phyloP scores from a whole-genome alignment of 2,329 filamentous ascomycete genomes.

The Exophiala viscosa region DNA sequence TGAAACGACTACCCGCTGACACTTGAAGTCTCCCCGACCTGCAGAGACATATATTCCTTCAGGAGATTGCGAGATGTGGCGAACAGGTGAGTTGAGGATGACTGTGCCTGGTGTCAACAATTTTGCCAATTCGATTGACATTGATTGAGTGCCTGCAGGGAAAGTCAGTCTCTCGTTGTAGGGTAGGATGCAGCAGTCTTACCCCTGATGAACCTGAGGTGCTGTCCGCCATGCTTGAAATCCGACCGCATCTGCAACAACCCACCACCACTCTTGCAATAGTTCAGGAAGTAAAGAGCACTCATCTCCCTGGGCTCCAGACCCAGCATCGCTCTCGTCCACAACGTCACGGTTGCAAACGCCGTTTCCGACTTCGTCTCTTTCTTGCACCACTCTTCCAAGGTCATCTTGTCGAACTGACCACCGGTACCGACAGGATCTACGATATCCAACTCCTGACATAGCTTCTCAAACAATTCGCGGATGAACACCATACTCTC shows the following conservation, averaged over 20 bases:
- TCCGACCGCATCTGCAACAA: constrained; percentile 54
- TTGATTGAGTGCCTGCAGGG: constrained; percentile 43
- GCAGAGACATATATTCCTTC: constrained; percentile 22
- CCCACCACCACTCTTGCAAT: constrained; percentile 53
- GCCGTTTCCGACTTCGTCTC: constrained; percentile 32
- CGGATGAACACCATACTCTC: constrained; percentile 34
- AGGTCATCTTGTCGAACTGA: constrained; percentile 37
- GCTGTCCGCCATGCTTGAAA: constrained; percentile 50
- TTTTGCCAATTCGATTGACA: constrained; percentile 38
- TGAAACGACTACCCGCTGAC: constrained; percentile 48
- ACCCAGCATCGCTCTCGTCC: constrained; percentile 51
- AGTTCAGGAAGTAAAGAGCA: constrained; percentile 54
- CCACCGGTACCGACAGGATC: constrained; percentile 18
- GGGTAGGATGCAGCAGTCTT: neutral
- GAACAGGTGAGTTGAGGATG: constrained; percentile 31
- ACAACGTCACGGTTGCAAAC: constrained; percentile 41
- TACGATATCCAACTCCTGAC: constrained; percentile 34
- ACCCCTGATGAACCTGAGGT: constrained; percentile 39
- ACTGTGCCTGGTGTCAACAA: constrained; percentile 34
- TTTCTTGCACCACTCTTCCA: constrained; percentile 38
- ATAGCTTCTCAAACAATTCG: constrained; percentile 38
- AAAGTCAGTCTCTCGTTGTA: neutral
- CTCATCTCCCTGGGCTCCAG: constrained; percentile 49
- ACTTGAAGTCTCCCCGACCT: constrained; percentile 30
- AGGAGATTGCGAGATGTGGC: constrained; percentile 31